Evolutionary conservation across 176 grass and related monocot species (phyloP).

Genomic region (Zea luxurians): DNA sequence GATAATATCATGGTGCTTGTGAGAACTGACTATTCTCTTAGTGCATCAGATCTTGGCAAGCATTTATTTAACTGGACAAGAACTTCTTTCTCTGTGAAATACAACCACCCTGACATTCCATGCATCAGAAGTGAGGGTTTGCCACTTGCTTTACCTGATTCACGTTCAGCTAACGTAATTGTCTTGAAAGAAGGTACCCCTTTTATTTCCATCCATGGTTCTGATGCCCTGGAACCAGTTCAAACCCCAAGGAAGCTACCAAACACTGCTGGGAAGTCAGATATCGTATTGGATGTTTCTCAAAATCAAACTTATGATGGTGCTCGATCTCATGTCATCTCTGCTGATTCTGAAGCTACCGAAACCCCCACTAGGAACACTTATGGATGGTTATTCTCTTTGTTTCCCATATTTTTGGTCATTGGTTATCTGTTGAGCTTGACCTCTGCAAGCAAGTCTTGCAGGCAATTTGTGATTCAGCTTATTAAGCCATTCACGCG

Average conservation of each 20-base stretch:
- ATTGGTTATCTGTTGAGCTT: slow-evolving; percentile 45
- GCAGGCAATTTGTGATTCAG: slow-evolving; percentile 33
- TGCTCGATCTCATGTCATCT: slow-evolving; percentile 31
- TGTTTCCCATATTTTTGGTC: slow-evolving; percentile 33
- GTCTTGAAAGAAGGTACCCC: slow-evolving; percentile 39
- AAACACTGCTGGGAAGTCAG: slow-evolving; percentile 24
- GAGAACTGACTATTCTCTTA: slow-evolving; percentile 86
- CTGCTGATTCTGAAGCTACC: slow-evolving; percentile 23
- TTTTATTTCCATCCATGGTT: slow-evolving; percentile 22
- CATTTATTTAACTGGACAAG: slow-evolving; percentile 82
- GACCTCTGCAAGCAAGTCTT: slow-evolving; percentile 30
- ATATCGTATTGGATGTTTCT: slow-evolving; percentile 26
- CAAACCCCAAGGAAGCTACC: slow-evolving; percentile 8
- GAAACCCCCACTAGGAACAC: slow-evolving; percentile 30
- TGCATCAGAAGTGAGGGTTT: slow-evolving; percentile 45
- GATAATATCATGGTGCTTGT: slow-evolving; percentile 69
- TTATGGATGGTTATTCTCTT: slow-evolving; percentile 43
- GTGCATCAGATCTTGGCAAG: slow-evolving; percentile 68
- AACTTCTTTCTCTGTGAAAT: slow-evolving; percentile 58
- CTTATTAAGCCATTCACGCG: slow-evolving; percentile 43
- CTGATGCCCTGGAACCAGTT: slow-evolving; percentile 24
- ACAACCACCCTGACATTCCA: slow-evolving; percentile 51
- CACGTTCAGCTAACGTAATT: slow-evolving; percentile 38
- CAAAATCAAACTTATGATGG: slow-evolving; percentile 35
- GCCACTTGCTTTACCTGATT: slow-evolving; percentile 53